These are phyloP conservation scores for Schizochytrium sp. DNA, from an alignment of 108 stramenopile species.

Conservation along the genomic window DNA sequence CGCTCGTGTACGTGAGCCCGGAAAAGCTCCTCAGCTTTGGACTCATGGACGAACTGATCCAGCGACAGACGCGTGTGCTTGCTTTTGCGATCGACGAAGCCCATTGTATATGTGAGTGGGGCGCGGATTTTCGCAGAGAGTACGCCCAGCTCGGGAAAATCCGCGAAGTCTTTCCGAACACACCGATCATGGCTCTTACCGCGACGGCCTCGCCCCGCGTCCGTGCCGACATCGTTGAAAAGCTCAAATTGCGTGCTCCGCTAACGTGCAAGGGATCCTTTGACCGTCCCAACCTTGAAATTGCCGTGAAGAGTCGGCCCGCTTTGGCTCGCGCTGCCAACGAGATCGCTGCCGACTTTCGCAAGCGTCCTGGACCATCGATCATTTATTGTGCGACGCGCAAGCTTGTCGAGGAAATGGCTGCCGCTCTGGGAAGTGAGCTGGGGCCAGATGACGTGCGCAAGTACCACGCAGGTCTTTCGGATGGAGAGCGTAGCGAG, in stretches of 20 bases:
- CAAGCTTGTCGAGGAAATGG: neutral
- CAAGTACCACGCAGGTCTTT: constrained; percentile 76
- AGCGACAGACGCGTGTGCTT: constrained; percentile 18
- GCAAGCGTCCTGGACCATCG: neutral
- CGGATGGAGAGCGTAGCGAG: constrained; percentile 35
- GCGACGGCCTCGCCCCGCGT: constrained; percentile 83
- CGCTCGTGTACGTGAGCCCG: constrained; percentile 79
- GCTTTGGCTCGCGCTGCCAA: constrained; percentile 34
- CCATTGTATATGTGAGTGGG: constrained; percentile 91
- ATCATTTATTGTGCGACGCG: neutral
- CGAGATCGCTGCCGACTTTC: neutral
- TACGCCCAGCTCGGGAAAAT: constrained; percentile 63
- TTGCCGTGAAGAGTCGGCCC: constrained; percentile 54
- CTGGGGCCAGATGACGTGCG: neutral
- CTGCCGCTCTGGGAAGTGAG: neutral
- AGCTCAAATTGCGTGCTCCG: constrained; percentile 46
- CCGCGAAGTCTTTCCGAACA: constrained; percentile 38
- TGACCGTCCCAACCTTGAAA: constrained; percentile 78
- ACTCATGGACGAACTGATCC: constrained; percentile 42
- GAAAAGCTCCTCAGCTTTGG: constrained; percentile 61
- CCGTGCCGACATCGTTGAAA: constrained; percentile 37
- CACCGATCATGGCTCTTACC: constrained; percentile 75
- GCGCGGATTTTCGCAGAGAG: constrained; percentile 77
- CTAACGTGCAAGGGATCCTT: constrained; percentile 55
- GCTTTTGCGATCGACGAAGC: constrained; percentile 78